Evolutionary conservation across 257 asterid species (phyloP), one percentile per base, ranked within the genome.

Genomic region (Nicotiana attenuata): DNA sequence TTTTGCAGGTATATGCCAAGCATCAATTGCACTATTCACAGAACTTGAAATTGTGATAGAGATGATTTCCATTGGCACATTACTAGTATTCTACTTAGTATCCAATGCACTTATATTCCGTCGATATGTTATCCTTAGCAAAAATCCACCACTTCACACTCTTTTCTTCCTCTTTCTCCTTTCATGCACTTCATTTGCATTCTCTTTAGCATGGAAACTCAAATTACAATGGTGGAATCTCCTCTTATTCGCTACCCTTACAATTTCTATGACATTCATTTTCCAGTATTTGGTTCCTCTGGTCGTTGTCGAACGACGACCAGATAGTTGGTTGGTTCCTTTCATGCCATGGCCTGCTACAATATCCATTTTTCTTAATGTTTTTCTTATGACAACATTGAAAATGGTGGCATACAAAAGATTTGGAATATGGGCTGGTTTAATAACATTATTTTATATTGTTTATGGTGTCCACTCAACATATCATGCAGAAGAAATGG

Each of bases 321-420:
- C 59, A 59, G 55, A 50, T 5, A 65, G 57, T 13, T 88, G 90
- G 90, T 83, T 76, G 4, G 90, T 88, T 24, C 90, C 91, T 0
- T 83, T 84, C 75, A 88, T 88, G 91, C 91, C 91, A 14, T 88
- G 91, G 91, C 83, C 88, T 1, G 87, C 91, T 4, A 77, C 89
- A 17, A 31, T 86, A 5, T 85, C 91, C 10, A 82, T 88, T 45
- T 88, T 88, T 68, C 86, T 88, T 13, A 88, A 88, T 75, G 87
- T 88, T 8, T 88, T 88, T 28, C 81, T 88, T 29, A 84, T 88
- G 91, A 75, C 87, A 5, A 84, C 88, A 0, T 68, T 88, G 26
- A 82, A 85, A 64, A 69, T 19, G 73, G 41, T 80, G 35, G 85
- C 91, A 41, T 88, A 88, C 76, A 52, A 79, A 63, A 76, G 91